Evolutionary conservation across 352 stramenopile species (phyloP), one percentile per base, ranked within the genome.

Genomic region (Pythium volutum): DNA sequence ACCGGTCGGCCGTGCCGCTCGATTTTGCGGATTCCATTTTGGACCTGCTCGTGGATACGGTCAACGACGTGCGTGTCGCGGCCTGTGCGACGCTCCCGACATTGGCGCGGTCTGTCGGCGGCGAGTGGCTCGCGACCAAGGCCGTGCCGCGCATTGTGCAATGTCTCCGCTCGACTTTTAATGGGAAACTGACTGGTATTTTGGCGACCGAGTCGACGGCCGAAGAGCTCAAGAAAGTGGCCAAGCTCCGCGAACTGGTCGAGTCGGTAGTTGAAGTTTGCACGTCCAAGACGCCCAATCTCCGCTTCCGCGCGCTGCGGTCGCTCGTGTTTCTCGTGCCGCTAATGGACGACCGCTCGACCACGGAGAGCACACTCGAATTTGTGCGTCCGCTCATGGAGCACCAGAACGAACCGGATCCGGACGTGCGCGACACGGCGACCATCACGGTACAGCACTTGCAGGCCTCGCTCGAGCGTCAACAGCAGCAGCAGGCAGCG

Each of bases 251-350:
- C 12, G 75, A 81, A 41, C 71, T 89, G 61, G 73, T 91, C 29
- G 73, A 83, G 59, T 76, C 43, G 1, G 84, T 94, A 36, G 70
- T 89, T 22, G 81, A 87, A 36, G 82, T 91, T 70, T 89, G 81
- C 71, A 85, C 76, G 53, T 87, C 81, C 45, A 88, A 82, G 70
- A 94, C 82, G 27, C 71, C 82, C 22, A 94, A 94, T 59, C 60
- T 94, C 29, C 84, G 84, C 55, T 94, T 94, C 68, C 82, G 82
- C 15, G 80, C 84, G 53, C 69, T 94, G 50, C 82, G 84, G 38
- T 88, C 84, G 55, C 68, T 94, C 22, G 74, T 59, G 9, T 62
- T 82, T 22, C 68, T 94, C 16, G 81, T 91, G 5, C 82, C 82
- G 9, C 64, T 77, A 33, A 75, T 94, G 39, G 89, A 90, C 43